phyloP scores from a whole-genome alignment of 164 flowering plant species.

The Litsea cubeba region DNA sequence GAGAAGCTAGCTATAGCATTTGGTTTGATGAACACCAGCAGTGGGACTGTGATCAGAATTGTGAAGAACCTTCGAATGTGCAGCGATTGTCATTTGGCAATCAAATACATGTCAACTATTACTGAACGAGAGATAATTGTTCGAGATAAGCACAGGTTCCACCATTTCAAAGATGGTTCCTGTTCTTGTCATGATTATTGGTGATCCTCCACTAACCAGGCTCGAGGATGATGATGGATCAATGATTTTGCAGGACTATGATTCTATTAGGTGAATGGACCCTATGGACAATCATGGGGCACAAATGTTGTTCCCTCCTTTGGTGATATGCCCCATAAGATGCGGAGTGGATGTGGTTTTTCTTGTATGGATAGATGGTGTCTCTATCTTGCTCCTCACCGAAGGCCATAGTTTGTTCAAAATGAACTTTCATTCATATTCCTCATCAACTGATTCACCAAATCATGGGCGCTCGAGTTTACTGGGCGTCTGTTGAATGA shows the following conservation, averaged over 20 bases:
- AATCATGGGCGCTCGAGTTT: too few species aligned
- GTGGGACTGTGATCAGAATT: slow-evolving; percentile 37
- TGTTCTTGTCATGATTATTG: slow-evolving; percentile 76
- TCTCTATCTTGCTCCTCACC: not conserved
- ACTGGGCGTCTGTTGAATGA: too few species aligned
- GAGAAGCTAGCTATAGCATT: slow-evolving; percentile 80
- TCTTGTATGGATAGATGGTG: not conserved
- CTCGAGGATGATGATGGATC: not conserved
- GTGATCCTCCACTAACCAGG: slow-evolving; percentile 23
- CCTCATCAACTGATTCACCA: not conserved
- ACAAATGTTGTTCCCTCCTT: not conserved
- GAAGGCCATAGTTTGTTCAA: not conserved
- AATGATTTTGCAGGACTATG: not conserved
- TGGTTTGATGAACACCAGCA: slow-evolving; percentile 46
- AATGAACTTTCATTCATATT: not conserved
- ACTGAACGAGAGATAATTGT: slow-evolving; percentile 53
- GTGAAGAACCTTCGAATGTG: slow-evolving; percentile 80
- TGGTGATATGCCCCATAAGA: not conserved
- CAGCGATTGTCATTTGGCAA: slow-evolving; percentile 66
- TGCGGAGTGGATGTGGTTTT: not conserved
- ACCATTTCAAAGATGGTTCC: slow-evolving; percentile 59
- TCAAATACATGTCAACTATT: slow-evolving; percentile 51
- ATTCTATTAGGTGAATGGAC: not conserved
- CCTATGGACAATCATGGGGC: not conserved
- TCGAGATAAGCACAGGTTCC: slow-evolving; percentile 72